Evolutionary conservation across 2,329 filamentous ascomycete genomes (phyloP), one percentile per base, ranked within the genome.

Genomic region (Phaeosphaeriaceae sp.): DNA sequence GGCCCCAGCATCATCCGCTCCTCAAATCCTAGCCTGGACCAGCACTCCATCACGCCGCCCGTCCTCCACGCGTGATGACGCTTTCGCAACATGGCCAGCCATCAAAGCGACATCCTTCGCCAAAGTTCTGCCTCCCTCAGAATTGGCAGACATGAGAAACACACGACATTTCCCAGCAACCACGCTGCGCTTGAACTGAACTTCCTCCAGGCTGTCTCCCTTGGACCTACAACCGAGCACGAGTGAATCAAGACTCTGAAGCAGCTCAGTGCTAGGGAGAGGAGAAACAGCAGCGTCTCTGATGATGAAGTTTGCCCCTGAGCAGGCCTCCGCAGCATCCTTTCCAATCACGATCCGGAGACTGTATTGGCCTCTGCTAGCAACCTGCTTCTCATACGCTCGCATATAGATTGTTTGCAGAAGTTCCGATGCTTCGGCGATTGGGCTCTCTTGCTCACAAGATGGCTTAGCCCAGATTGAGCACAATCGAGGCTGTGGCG

Each of bases 361-460:
- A 17, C 62, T 51, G 53, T 65, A 72, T 27, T 73, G 56, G 54
- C 74, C 69, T 54, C 73, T 75, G 63, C 68, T 74, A 22, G 66
- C 64, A 36, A 77, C 65, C 54, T 74, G 68, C 57, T 76, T 77
- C 58, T 77, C 74, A 47, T 77, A 77, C 33, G 68, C 74, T 11
- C 68, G 69, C 61, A 64, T 60, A 56, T 77, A 77, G 48, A 77
- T 72, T n/a, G 55, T 60, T 51, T 74, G 71, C 9, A 77, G 57
- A 25, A 75, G 61, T 51, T 74, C 73, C 17, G 74, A 68, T 7
- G 72, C 61, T 5, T 65, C 68, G 0, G 65, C 55, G 1, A 75
- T 54, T 2, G 56, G 58, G 13, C 62, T 51, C 44, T 67, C 66
- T 7, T 63, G 60, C 22, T 64, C 62, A 53, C 55, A 63, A 10